Conservation (phyloP, 2,329 filamentous ascomycete species). For the Trichophyton schoenleinii region DNA sequence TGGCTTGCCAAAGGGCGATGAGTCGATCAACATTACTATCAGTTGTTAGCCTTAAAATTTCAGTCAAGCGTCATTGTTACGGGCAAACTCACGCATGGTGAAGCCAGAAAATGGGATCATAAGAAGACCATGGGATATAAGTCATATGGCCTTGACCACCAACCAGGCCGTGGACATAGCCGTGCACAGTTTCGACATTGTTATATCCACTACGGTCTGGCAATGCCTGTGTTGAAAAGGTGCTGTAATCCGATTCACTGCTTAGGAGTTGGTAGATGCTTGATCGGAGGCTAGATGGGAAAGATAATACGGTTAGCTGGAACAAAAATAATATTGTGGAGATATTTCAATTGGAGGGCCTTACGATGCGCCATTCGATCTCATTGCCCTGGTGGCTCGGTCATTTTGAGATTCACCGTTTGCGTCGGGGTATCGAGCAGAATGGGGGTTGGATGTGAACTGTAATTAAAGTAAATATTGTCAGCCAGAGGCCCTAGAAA, state of each 20-base stretch:
- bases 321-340: neutral
- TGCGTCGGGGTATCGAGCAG: slow-evolving; percentile 14
- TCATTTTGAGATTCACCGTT: slow-evolving; percentile 12
- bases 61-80: neutral
- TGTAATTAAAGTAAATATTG: neutral
- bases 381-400: slow-evolving; percentile 13
- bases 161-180: slow-evolving; percentile 40
- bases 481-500: neutral
- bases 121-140: slow-evolving; percentile 59
- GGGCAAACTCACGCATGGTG: slow-evolving; percentile 45
- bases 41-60: neutral
- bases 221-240: slow-evolving; percentile 16
- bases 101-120: slow-evolving; percentile 68
- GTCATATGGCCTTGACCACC: slow-evolving; percentile 55
- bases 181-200: slow-evolving; percentile 36
- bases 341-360: neutral
- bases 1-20: slow-evolving; percentile 62
- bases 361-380: slow-evolving; percentile 16
- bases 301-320: neutral
- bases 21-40: slow-evolving; percentile 57
- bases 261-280: slow-evolving; percentile 21
- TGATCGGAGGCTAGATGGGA: slow-evolving; percentile 14
- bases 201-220: slow-evolving; percentile 14
- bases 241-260: slow-evolving; percentile 18
- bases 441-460: slow-evolving; percentile 6